Evolutionary conservation across 1,284 basidiomycete genomes (phyloP).

Genomic region (Ceratobasidium sp.): DNA sequence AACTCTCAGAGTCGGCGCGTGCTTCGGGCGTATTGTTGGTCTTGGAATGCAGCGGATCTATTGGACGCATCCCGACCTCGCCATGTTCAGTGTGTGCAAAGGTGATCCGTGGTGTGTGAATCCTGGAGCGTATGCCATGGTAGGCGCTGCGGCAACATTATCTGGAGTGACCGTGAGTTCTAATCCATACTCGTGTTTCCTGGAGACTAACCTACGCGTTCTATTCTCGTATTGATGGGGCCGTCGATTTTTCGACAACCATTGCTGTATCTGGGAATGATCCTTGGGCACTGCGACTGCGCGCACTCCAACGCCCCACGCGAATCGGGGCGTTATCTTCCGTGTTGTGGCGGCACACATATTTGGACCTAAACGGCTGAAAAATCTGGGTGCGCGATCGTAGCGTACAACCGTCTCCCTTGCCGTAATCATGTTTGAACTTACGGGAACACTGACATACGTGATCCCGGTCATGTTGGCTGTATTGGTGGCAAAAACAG

Average conservation of each 20-base stretch:
- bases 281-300: too few relatives aligned
- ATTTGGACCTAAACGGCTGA: background rate
- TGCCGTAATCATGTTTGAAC: constrained; percentile 97
- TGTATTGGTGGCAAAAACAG: constrained; percentile 92
- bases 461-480: constrained; percentile 94
- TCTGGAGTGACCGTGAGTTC: constrained; percentile 70
- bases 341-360: background rate
- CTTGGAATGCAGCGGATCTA: constrained; percentile 85
- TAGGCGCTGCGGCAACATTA: constrained; percentile 88
- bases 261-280: too few relatives aligned
- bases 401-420: constrained; percentile 90
- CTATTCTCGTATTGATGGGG: background rate
- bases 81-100: constrained; percentile 75
- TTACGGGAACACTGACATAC: constrained; percentile 94
- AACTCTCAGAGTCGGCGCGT: constrained; percentile 83
- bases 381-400: constrained; percentile 21
- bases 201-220: background rate
- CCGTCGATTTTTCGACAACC: background rate
- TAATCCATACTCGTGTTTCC: constrained; percentile 42
- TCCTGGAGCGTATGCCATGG: constrained; percentile 91
- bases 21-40: constrained; percentile 91
- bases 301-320: too few relatives aligned
- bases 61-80: constrained; percentile 70
- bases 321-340: background rate
- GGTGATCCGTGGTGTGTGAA: constrained; percentile 78